A percentile compares a stretch with the other conserved stretches of the same genome.
Conservation (phyloP, 202 grass and related monocot species). For the Cymbopogon flexuosus region DNA sequence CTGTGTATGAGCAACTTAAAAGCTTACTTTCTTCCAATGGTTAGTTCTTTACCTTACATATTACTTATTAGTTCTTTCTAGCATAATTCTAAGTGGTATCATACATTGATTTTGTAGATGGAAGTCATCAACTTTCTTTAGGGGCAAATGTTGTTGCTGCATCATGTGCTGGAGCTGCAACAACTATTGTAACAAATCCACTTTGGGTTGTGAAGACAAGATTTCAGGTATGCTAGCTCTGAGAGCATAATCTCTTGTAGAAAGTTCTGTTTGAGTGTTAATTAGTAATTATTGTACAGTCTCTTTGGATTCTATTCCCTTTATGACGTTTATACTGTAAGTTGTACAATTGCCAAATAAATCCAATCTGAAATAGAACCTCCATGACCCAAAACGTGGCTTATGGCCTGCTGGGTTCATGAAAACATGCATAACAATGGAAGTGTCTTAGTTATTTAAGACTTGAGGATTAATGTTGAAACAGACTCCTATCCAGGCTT, state of each 20-base stretch:
- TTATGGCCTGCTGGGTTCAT: background rate
- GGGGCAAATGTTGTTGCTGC: slow-evolving; percentile 86
- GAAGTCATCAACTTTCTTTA: slow-evolving; percentile 63
- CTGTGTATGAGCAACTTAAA: slow-evolving; percentile 94
- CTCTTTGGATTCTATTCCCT: background rate
- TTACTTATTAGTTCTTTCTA: background rate
- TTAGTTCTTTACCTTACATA: slow-evolving; percentile 40
- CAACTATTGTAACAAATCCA: slow-evolving; percentile 82
- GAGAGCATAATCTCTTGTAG: slow-evolving; percentile 3
- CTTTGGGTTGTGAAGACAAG: slow-evolving; percentile 99
- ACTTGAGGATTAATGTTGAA: background rate
- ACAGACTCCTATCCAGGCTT: background rate
- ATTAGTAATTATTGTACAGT: background rate
- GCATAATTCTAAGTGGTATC: slow-evolving; percentile 5
- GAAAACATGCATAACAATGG: background rate
- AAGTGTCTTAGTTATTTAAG: background rate
- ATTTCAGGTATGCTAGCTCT: slow-evolving; percentile 63
- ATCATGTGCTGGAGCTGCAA: slow-evolving; percentile 95
- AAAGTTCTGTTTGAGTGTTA: background rate
- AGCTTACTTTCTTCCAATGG: slow-evolving; percentile 62
- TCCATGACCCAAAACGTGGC: background rate
- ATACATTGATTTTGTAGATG: slow-evolving; percentile 50
- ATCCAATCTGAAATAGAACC: background rate
- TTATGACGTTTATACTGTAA: background rate
- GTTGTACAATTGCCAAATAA: background rate